Evolutionary conservation across 176 grass and related monocot genomes (phyloP), one percentile per base, ranked within the genome.

Genomic region (Dendrocalamus sinicus): DNA sequence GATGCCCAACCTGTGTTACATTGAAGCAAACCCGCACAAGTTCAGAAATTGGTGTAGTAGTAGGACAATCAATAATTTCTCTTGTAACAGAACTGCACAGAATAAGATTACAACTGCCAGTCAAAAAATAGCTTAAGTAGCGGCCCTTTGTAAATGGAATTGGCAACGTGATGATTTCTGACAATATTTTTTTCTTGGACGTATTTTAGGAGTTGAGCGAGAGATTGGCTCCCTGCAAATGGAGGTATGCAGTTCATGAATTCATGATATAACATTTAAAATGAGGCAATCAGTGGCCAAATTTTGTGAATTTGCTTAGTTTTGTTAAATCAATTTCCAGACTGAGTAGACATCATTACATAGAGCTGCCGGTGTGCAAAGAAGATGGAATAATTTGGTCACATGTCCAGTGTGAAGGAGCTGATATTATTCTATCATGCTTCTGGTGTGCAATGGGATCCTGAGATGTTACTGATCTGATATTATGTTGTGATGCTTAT

Each of bases 201-300:
- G 26, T 89, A 57, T 59, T 85, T 76, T 84, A 98, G 96, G 89
- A 68, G 91, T 99, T 51, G 96, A 99, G 77, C 83, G 96, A 46
- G 96, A 99, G 85, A 99, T 99, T 81, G 96, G 88, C 53, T 94
- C 91, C 79, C 90, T 99, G 53, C 93, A 99, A 86, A 80, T 94
- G 75, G 96, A 99, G 93, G 96, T 99, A 84, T 51, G 45, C 15
- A 79, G 58, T 43, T 71, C 41, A 70, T 79, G 2, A 17, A 81
- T 62, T 22, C 16, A 77, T 30, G 8, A 50, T 12, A 28, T 28
- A 26, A 63, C 4, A 5, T 63, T 28, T 12, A 63, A 63, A 5
- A 63, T 13, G 3, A 82, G 35, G 47, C 13, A 64, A 66, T 19
- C 22, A 17, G 39, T 23, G 20, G 9, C 17, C 13, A 63, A 1